Evolutionary conservation across 257 asterid species (phyloP).

Genomic region (Anisodus tanguticus): DNA sequence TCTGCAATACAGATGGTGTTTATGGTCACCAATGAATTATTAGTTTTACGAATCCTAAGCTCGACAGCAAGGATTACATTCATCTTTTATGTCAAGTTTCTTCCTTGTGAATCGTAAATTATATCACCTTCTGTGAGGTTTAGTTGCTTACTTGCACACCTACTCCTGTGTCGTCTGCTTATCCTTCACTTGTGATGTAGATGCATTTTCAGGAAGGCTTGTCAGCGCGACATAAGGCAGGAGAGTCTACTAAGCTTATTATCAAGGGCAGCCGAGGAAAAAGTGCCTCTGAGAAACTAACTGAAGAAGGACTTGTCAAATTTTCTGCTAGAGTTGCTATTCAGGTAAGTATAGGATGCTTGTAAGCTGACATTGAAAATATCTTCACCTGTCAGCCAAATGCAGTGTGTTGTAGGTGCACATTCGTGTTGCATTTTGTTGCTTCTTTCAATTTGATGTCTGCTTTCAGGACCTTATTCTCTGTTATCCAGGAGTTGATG

Average conservation of each 20-base stretch:
- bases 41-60: background rate
- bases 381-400: slow-evolving; percentile 19
- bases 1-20: slow-evolving; percentile 23
- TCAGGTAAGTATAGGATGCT: slow-evolving; percentile 53
- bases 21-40: slow-evolving; percentile 13
- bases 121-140: slow-evolving; percentile 9
- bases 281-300: slow-evolving; percentile 89
- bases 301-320: slow-evolving; percentile 92
- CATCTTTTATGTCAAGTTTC: background rate
- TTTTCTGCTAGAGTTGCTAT: slow-evolving; percentile 87
- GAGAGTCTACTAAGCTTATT: slow-evolving; percentile 78
- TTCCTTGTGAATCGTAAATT: slow-evolving; percentile 16
- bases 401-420: slow-evolving; percentile 8
- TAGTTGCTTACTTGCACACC: slow-evolving; percentile 4
- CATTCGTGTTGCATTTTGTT: background rate
- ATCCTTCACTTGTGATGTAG: slow-evolving; percentile 46
- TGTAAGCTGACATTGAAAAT: slow-evolving; percentile 20
- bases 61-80: background rate
- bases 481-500: slow-evolving; percentile 7
- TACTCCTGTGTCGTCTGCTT: slow-evolving; percentile 33
- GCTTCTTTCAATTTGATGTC: slow-evolving; percentile 17
- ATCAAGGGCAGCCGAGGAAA: slow-evolving; percentile 79
- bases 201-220: slow-evolving; percentile 93
- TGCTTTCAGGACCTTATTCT: slow-evolving; percentile 21
- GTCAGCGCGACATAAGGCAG: slow-evolving; percentile 73